Evolutionary conservation across 345 rosid genomes (phyloP).

Genomic region (Hibiscus trionum): DNA sequence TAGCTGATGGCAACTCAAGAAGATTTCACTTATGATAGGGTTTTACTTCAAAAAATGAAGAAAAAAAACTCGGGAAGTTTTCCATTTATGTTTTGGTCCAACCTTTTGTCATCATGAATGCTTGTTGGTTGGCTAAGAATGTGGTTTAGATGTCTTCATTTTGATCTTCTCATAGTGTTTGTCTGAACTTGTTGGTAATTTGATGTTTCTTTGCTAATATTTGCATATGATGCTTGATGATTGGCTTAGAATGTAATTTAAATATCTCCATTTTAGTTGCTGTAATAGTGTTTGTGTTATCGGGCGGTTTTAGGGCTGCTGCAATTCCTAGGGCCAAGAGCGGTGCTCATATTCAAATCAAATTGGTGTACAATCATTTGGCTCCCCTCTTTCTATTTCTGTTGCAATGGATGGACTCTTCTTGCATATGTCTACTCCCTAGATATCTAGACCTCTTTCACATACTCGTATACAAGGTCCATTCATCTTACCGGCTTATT

Average conservation of each 20-base stretch:
- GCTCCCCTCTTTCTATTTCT: constrained; percentile 75
- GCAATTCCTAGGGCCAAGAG: constrained; percentile 78
- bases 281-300: background rate
- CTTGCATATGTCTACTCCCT: constrained; percentile 71
- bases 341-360: constrained; percentile 73
- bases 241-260: background rate
- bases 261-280: background rate
- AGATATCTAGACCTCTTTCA: constrained; percentile 81
- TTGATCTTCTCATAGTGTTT: background rate
- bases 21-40: background rate
- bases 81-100: background rate
- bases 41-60: background rate
- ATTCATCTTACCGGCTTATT: constrained; percentile 17
- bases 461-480: constrained; percentile 73
- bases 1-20: background rate
- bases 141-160: background rate
- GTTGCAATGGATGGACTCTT: constrained; percentile 79
- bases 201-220: background rate
- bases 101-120: background rate
- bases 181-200: background rate
- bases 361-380: constrained; percentile 74
- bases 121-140: background rate
- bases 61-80: background rate
- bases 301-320: constrained; percentile 47
- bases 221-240: background rate